Percentiles rank a stretch among this genome's conserved stretches.
phyloP scores from a whole-genome alignment of 2,329 filamentous ascomycete species.

The Trichothecium sympodiale region DNA sequence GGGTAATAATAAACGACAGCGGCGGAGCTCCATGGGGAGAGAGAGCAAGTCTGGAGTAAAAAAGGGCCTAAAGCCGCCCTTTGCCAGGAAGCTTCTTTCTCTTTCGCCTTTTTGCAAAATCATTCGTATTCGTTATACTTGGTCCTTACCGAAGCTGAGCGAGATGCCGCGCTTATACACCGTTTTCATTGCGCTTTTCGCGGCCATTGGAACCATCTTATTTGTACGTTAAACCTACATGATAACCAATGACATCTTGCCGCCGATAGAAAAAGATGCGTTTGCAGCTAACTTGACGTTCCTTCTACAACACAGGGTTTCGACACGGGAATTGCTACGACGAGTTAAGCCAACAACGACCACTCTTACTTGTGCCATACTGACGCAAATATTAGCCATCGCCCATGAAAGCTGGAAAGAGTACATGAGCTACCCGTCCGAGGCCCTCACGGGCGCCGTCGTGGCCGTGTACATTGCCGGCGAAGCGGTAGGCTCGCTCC shows the following conservation, averaged over 20 bases:
- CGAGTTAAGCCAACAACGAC: slow-evolving; percentile 27
- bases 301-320: slow-evolving; percentile 30
- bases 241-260: no score
- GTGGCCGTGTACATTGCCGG: slow-evolving; percentile 49
- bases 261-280: no score
- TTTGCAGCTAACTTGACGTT: not conserved
- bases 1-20: no score
- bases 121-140: no score
- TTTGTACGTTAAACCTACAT: slow-evolving; percentile 32
- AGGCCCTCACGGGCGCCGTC: slow-evolving; percentile 43
- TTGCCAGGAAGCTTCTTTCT: no score
- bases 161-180: slow-evolving; percentile 1
- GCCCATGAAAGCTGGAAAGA: slow-evolving; percentile 48
- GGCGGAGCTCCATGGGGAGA: no score
- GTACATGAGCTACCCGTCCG: slow-evolving; percentile 45
- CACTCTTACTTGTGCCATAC: not conserved
- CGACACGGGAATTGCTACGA: slow-evolving; percentile 49
- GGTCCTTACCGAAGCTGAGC: no score
- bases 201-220: slow-evolving; percentile 47
- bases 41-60: no score
- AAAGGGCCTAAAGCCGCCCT: no score
- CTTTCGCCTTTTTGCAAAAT: no score
- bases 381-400: slow-evolving; percentile 28
- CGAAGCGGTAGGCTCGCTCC: slow-evolving; percentile 42
- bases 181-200: slow-evolving; percentile 37